Evolutionary conservation across 2,329 filamentous ascomycete genomes (phyloP), one percentile per base, ranked within the genome.

Genomic region (Grosmannia serpens): DNA sequence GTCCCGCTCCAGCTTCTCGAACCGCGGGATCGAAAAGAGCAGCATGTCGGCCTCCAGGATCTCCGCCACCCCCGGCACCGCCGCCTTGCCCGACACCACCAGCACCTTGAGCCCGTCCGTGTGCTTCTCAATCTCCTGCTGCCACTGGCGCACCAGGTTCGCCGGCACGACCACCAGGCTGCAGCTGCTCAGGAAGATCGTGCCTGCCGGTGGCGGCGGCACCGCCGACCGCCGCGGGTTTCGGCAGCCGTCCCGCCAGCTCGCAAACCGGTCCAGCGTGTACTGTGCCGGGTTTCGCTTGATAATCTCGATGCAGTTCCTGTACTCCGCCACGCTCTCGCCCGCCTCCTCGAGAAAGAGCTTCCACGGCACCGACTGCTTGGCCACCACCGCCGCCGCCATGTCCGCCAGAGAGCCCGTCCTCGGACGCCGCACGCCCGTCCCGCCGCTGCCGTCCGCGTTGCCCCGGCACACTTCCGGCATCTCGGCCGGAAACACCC

Each of bases 61-160:
- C 4, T 82, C 75, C 0, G 78, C 70, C 0, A 77, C 72, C 1
- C 74, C 62, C 0, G 89, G 89, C 0, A 91, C 74, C 2, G 69
- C 62, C 26, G 77, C 74, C 4, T 73, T 73, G 10, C 77, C 75
- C 26, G 82, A 77, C 38, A 95, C 70, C 0, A 86, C 73, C 0
- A 94, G 73, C 0, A 90, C 77, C 11, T 78, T 80, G 0, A 96
- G 73, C 0, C 80, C 79, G 3, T 71, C 73, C 0, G 90, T 87
- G 66, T 96, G 92, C 66, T 90, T 91, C 3, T 75, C 69, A 13
- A 96, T 90, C 66, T 96, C 90, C 13, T 83, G 78, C 57, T 81
- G 75, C 92, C 92, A 96, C 69, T 97, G 92, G 57, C 85, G 79
- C 3, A 95, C 75, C 27, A 96, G 75, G 67, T 96, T 96, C 17